Evolutionary conservation across 2,329 filamentous ascomycete genomes (phyloP).

Genomic region (Fusarium falciforme): DNA sequence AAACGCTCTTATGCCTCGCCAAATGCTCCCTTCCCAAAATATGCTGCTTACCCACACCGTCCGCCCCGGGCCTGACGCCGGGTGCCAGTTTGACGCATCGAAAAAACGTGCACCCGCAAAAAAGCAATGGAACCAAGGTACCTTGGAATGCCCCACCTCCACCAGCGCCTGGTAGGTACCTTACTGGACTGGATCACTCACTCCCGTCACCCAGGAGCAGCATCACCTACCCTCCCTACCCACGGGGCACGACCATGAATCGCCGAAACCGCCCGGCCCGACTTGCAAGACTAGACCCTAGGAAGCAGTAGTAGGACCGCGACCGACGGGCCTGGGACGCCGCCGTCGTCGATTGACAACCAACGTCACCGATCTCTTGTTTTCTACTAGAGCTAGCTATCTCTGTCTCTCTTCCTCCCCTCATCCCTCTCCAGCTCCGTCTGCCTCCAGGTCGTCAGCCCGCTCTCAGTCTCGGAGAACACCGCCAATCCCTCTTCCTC

Average conservation of each 20-base stretch:
- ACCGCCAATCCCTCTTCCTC: slow-evolving; percentile 10
- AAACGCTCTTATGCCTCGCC: background rate
- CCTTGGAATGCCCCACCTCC: slow-evolving; percentile 30
- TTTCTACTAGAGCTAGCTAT: background rate
- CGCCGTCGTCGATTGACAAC: slow-evolving; percentile 41
- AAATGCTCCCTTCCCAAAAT: slow-evolving; percentile 15
- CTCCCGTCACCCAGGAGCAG: slow-evolving; percentile 13
- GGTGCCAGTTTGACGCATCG: slow-evolving; percentile 36
- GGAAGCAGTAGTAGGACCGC: slow-evolving; percentile 3
- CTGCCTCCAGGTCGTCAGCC: background rate
- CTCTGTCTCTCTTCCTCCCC: slow-evolving; percentile 18
- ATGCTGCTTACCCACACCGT: slow-evolving; percentile 11
- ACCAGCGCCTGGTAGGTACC: slow-evolving; percentile 5
- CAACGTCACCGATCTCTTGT: slow-evolving; percentile 38
- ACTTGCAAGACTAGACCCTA: slow-evolving; percentile 22
- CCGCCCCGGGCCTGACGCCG: slow-evolving; percentile 20
- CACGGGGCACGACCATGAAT: slow-evolving; percentile 36
- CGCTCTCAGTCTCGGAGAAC: slow-evolving; percentile 1
- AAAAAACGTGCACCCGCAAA: slow-evolving; percentile 12
- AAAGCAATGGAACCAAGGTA: slow-evolving; percentile 28
- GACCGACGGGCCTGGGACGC: slow-evolving; percentile 30
- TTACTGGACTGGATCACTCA: slow-evolving; percentile 11
- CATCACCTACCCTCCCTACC: slow-evolving; percentile 8
- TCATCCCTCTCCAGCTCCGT: slow-evolving; percentile 15
- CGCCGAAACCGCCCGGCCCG: slow-evolving; percentile 43